Conservation (phyloP, 345 rosid species). For the Euclidium syriacum region DNA sequence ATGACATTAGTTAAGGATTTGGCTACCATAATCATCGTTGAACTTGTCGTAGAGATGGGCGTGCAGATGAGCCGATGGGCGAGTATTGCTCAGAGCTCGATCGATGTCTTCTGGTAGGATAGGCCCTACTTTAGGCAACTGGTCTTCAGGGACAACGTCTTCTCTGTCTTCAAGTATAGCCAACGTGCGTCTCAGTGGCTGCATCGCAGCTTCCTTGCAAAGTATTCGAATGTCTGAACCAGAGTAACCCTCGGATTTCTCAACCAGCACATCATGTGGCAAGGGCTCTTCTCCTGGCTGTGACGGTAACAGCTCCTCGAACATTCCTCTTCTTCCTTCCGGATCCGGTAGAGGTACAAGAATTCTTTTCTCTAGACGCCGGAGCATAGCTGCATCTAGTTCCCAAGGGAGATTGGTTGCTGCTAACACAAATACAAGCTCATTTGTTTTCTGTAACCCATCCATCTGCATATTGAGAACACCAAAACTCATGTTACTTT, state of each 20-base stretch:
- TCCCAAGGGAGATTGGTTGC: slow-evolving; percentile 99
- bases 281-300: slow-evolving; percentile 48
- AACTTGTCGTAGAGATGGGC: slow-evolving; percentile 85
- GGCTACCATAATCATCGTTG: slow-evolving; percentile 89
- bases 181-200: slow-evolving; percentile 81
- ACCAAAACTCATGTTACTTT: too few relatives aligned
- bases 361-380: slow-evolving; percentile 94
- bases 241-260: slow-evolving; percentile 75
- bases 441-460: slow-evolving; percentile 74
- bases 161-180: slow-evolving; percentile 49
- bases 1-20: slow-evolving; percentile 47
- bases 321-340: slow-evolving; percentile 94
- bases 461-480: slow-evolving; percentile 67
- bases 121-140: slow-evolving; percentile 78
- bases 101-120: slow-evolving; percentile 63
- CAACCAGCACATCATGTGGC: slow-evolving; percentile 71
- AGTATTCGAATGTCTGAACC: slow-evolving; percentile 90
- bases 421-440: slow-evolving; percentile 94
- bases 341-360: slow-evolving; percentile 96
- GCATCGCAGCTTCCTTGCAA: slow-evolving; percentile 97
- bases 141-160: slow-evolving; percentile 72
- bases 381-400: slow-evolving; percentile 94
- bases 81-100: slow-evolving; percentile 71
- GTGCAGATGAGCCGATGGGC: slow-evolving; percentile 93
- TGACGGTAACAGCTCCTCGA: slow-evolving; percentile 67